A percentile compares a stretch with the other conserved stretches of the same genome.
phyloP scores from a whole-genome alignment of 495 filamentous ascomycete species.

The Bryoglossum gracile region DNA sequence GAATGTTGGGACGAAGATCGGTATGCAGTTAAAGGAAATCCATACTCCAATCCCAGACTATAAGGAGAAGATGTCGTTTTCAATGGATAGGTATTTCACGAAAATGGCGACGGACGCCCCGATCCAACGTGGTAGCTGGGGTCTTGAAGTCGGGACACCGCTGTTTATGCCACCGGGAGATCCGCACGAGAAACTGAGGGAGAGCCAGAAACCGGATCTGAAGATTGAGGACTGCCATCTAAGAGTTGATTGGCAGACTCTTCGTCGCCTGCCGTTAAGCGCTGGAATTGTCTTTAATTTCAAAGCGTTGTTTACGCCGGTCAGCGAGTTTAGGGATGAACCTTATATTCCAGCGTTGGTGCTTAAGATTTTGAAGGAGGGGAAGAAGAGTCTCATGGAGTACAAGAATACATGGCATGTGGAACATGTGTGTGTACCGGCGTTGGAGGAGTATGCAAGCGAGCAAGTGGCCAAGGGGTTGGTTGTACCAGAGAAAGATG shows the following conservation, averaged over 20 bases:
- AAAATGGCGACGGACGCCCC: conserved; percentile 67
- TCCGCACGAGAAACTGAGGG: conserved; percentile 53
- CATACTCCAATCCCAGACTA: conserved; percentile 79
- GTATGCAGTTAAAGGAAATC: conserved; percentile 63
- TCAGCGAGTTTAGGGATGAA: conserved; percentile 67
- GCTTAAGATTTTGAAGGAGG: conserved; percentile 60
- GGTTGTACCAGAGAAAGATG: conserved; percentile 41
- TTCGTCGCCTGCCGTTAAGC: conserved; percentile 72
- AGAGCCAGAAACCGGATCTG: conserved; percentile 49
- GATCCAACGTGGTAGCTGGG: conserved; percentile 87
- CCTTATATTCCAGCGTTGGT: conserved; percentile 64
- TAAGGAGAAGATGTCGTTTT: conserved; percentile 83
- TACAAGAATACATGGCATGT: conserved; percentile 87
- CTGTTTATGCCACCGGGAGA: conserved; percentile 75
- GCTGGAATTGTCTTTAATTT: conserved; percentile 82
- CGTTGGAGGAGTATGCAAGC: conserved; percentile 55
- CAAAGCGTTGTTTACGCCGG: conserved; percentile 79
- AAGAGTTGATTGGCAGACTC: conserved; percentile 90
- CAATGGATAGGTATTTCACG: conserved; percentile 85
- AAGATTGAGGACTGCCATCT: conserved; percentile 56
- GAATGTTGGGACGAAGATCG: conserved; percentile 72
- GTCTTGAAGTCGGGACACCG: conserved; percentile 67
- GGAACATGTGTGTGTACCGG: conserved; percentile 65
- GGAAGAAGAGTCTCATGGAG: conserved; percentile 66
- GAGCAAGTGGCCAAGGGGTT: conserved; percentile 65